A percentile compares a stretch with the other conserved stretches of the same genome.
Conservation (phyloP, 352 stramenopile genomes). For the Phytophthora constricta region DNA sequence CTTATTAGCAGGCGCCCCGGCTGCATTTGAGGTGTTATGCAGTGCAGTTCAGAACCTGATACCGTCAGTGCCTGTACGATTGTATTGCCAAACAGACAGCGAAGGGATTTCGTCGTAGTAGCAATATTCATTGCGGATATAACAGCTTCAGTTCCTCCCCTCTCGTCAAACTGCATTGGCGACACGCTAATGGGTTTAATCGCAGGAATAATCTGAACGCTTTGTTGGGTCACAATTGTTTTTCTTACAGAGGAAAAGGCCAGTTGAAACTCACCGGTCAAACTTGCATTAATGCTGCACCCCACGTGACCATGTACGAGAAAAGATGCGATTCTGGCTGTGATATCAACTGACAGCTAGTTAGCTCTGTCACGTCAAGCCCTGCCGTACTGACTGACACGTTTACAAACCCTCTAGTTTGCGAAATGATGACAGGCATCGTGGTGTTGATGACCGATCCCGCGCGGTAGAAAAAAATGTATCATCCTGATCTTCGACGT, state of each 20-base stretch:
- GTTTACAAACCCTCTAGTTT: constrained; percentile 20
- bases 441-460: constrained; percentile 35
- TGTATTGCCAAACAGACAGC: constrained; percentile 44
- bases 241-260: constrained; percentile 19
- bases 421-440: constrained; percentile 42
- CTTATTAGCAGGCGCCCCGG: constrained; percentile 29
- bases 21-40: constrained; percentile 30
- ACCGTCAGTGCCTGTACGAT: constrained; percentile 35
- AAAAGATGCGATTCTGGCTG: constrained; percentile 22
- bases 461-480: constrained; percentile 37
- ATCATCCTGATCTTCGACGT: constrained; percentile 11
- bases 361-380: constrained; percentile 27
- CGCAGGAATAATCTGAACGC: constrained; percentile 39
- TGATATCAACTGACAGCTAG: constrained; percentile 39
- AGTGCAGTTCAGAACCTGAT: constrained; percentile 38
- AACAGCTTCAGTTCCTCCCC: constrained; percentile 45
- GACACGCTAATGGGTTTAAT: constrained; percentile 27
- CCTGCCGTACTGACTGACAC: constrained; percentile 40
- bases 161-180: constrained; percentile 51
- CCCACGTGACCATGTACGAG: constrained; percentile 8
- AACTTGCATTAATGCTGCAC: constrained; percentile 46
- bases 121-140: constrained; percentile 39
- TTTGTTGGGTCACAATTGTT: constrained; percentile 31
- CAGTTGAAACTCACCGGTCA: constrained; percentile 36
- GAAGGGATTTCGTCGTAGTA: constrained; percentile 25